phyloP scores from a whole-genome alignment of 1,139 yeast genomes.

The Spathaspora sp. region DNA sequence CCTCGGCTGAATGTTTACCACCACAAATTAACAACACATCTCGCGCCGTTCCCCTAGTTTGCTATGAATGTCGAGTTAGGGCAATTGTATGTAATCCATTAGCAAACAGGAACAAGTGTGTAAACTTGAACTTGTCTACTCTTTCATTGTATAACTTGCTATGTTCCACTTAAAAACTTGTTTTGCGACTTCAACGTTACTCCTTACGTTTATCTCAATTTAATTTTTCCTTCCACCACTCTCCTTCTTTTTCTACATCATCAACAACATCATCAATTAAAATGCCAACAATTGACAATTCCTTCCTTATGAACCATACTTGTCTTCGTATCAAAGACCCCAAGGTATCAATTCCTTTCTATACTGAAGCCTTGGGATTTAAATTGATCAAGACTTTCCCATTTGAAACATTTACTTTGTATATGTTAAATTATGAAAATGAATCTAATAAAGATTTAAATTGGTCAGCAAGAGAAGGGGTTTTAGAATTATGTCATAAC shows the following conservation, averaged over 20 bases:
- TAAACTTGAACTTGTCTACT: too few relatives aligned
- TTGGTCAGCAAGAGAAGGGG: slow-evolving; percentile 69
- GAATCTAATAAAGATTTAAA: slow-evolving; percentile 38
- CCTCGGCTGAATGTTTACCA: too few relatives aligned
- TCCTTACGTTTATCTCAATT: background rate
- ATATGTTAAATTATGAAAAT: slow-evolving; percentile 65
- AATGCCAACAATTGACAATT: slow-evolving; percentile 32
- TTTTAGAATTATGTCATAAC: slow-evolving; percentile 81
- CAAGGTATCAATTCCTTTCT: slow-evolving; percentile 66
- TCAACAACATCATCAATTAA: slow-evolving; percentile 2
- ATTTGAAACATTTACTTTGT: slow-evolving; percentile 62
- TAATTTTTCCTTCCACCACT: background rate
- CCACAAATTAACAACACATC: too few relatives aligned
- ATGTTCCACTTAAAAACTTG: too few relatives aligned
- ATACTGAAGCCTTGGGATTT: slow-evolving; percentile 75
- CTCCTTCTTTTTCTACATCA: background rate
- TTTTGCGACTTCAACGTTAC: background rate
- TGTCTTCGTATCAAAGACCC: slow-evolving; percentile 86
- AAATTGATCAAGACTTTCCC: slow-evolving; percentile 53
- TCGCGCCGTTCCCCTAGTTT: too few relatives aligned
- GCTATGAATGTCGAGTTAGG: too few relatives aligned
- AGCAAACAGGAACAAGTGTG: too few relatives aligned
- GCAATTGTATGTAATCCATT: too few relatives aligned
- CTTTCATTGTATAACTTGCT: too few relatives aligned
- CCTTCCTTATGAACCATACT: slow-evolving; percentile 63